Evolutionary conservation across 371 early-diverging fungal species (phyloP).

Genomic region (Entomophthora muscae): DNA sequence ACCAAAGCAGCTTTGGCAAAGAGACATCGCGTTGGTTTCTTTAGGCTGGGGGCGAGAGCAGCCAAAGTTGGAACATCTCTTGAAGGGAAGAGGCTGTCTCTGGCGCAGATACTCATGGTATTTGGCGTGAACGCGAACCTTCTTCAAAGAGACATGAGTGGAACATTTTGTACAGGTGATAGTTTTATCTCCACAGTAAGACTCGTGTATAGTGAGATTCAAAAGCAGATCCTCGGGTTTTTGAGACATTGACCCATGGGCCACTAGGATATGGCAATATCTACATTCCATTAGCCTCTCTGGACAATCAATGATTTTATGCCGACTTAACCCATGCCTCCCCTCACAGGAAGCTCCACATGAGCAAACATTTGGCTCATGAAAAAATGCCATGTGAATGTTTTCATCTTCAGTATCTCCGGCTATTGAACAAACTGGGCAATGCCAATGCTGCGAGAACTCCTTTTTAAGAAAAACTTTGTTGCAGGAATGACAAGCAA

Average conservation of each 20-base stretch:
- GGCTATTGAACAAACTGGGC: constrained; percentile 29
- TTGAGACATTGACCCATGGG: constrained; percentile 37
- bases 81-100: constrained; percentile 25
- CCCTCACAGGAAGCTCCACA: constrained; percentile 26
- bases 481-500: constrained; percentile 37
- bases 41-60: constrained; percentile 28
- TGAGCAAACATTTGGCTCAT: constrained; percentile 35
- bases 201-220: constrained; percentile 58
- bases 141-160: constrained; percentile 54
- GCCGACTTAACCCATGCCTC: constrained; percentile 33
- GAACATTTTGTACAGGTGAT: constrained; percentile 61
- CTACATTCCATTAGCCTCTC: constrained; percentile 61
- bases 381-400: constrained; percentile 51
- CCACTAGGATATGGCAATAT: constrained; percentile 55
- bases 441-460: constrained; percentile 66
- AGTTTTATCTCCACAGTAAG: constrained; percentile 69
- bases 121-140: constrained; percentile 48
- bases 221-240: constrained; percentile 42
- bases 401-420: constrained; percentile 23
- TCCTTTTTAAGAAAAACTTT: constrained; percentile 41
- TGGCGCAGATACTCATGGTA: constrained; percentile 51
- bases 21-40: constrained; percentile 28
- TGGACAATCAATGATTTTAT: constrained; percentile 48
- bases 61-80: constrained; percentile 44
- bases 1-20: constrained; percentile 63